phyloP scores from a whole-genome alignment of 2,329 filamentous ascomycete species.

The Ceratocystis albifundus region DNA sequence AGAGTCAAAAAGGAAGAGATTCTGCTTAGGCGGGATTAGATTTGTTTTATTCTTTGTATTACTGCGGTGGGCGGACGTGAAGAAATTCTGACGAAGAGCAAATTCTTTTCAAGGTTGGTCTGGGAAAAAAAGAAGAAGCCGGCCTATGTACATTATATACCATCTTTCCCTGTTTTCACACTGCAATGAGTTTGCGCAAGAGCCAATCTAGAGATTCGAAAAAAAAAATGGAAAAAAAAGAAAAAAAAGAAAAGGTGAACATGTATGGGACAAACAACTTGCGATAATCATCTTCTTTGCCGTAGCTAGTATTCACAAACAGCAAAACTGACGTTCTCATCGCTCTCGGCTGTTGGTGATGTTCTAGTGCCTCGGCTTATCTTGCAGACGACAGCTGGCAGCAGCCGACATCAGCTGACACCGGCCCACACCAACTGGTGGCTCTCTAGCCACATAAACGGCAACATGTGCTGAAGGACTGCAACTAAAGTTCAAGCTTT shows the following conservation, averaged over 20 bases:
- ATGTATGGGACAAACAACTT: not conserved
- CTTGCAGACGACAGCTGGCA: not conserved
- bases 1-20: not conserved
- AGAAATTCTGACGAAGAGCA: not conserved
- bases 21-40: not conserved
- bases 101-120: not conserved
- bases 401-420: not conserved
- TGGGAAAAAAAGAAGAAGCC: too few relatives aligned
- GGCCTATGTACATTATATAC: conserved; percentile 11
- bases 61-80: not conserved
- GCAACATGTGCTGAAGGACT: not conserved
- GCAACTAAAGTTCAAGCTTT: not conserved
- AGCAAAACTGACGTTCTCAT: not conserved
- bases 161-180: not conserved
- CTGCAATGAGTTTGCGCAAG: not conserved
- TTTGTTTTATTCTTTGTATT: conserved; percentile 1
- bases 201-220: not conserved
- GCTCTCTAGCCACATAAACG: not conserved
- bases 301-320: not conserved
- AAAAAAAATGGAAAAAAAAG: too few relatives aligned
- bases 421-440: too few relatives aligned
- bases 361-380: not conserved
- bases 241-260: too few relatives aligned
- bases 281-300: not conserved
- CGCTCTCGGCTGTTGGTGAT: not conserved